These are phyloP conservation scores for Pichia kluyveri DNA, from an alignment of 805 yeast species.

Conservation along the genomic window DNA sequence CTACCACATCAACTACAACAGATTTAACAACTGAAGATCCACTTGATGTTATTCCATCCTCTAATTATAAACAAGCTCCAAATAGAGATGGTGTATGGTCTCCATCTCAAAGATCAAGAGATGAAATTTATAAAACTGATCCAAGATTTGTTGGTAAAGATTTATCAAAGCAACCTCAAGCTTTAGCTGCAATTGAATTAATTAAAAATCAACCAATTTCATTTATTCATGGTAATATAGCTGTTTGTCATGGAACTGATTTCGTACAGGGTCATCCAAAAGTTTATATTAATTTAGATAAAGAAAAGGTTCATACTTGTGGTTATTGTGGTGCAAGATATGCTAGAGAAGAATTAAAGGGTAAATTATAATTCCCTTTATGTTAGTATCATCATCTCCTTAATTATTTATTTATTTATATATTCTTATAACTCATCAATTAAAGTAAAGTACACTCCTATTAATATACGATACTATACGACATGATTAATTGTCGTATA, in stretches of 20 bases:
- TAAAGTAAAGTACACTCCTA: too few relatives aligned
- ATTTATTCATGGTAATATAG: conserved; percentile 48
- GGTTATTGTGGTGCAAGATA: conserved; percentile 74
- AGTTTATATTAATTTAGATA: conserved; percentile 71
- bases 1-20: conserved; percentile 5
- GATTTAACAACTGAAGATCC: conserved; percentile 10
- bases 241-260: conserved; percentile 78
- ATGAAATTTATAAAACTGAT: conserved; percentile 42
- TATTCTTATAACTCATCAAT: too few relatives aligned
- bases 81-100: conserved; percentile 70
- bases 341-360: conserved; percentile 44
- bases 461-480: too few relatives aligned
- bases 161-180: conserved; percentile 60
- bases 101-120: conserved; percentile 50
- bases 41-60: conserved; percentile 12
- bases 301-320: conserved; percentile 62
- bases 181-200: conserved; percentile 78
- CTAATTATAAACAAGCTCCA: conserved; percentile 51
- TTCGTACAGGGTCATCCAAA: conserved; percentile 82
- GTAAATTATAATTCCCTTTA: conserved; percentile 6
- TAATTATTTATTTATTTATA: conserved; percentile 8
- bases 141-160: conserved; percentile 69
- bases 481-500: too few relatives aligned
- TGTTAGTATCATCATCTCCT: neutral
- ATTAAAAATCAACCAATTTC: conserved; percentile 66